A percentile compares a stretch with the other conserved stretches of the same genome.
These are phyloP conservation scores for barrel medic (Medicago truncatula) DNA, from an alignment of 306 rosid species.

Conservation along the genomic window MtrunA17r5.0-ANR NC_053044.1:20841001-20841500, in stretches of 20 bases:
- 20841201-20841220: neutral
- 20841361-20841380: slow-evolving; percentile 40
- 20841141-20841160: neutral
- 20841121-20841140: slow-evolving; percentile 61
- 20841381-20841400: slow-evolving; percentile 33
- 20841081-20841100: slow-evolving; percentile 74
- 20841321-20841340: slow-evolving; percentile 7
- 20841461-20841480: slow-evolving; percentile 15
- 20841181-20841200: neutral
- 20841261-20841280: slow-evolving; percentile 32
- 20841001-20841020: slow-evolving; percentile 66
- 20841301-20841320: slow-evolving; percentile 35
- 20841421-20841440: slow-evolving; percentile 44
- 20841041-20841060: slow-evolving; percentile 66
- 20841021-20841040: slow-evolving; percentile 71
- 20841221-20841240: neutral
- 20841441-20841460: slow-evolving; percentile 36
- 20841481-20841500: slow-evolving; percentile 39
- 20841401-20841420: slow-evolving; percentile 33
- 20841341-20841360: slow-evolving; percentile 30
- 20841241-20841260: neutral
- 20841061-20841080: slow-evolving; percentile 60
- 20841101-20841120: slow-evolving; percentile 78
- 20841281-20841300: slow-evolving; percentile 1
- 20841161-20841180: neutral